phyloP scores from a whole-genome alignment of 768 basidiomycete species.

The Pisolithus albus region DNA sequence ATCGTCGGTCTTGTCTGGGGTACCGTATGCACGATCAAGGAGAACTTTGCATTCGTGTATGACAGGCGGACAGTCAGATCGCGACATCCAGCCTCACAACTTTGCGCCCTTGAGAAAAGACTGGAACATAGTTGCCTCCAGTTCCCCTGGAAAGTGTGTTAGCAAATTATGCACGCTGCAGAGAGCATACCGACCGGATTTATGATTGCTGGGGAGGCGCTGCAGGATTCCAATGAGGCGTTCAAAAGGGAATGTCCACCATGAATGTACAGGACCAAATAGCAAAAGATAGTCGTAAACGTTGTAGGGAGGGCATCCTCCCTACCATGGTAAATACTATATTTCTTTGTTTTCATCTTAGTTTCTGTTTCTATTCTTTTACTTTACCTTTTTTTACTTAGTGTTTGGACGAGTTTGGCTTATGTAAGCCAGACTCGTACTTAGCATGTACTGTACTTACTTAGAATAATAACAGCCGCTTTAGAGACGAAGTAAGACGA shows the following conservation, averaged over 20 bases:
- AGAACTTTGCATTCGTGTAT: constrained; percentile 4
- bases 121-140: constrained; percentile 5
- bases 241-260: constrained; percentile 37
- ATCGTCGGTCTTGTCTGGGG: background rate
- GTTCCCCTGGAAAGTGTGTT: constrained; percentile 8
- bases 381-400: too few relatives aligned
- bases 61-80: constrained; percentile 2
- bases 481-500: too few relatives aligned
- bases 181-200: constrained; percentile 12
- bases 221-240: constrained; percentile 32
- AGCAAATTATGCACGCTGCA: constrained; percentile 4
- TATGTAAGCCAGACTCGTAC: too few relatives aligned
- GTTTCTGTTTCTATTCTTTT: too few relatives aligned
- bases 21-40: background rate
- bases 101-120: constrained; percentile 11
- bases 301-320: too few relatives aligned
- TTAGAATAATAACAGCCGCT: too few relatives aligned
- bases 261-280: constrained; percentile 32
- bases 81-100: constrained; percentile 5
- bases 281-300: constrained; percentile 26
- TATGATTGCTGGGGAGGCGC: constrained; percentile 26
- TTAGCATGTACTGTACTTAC: too few relatives aligned
- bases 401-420: too few relatives aligned
- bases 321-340: too few relatives aligned
- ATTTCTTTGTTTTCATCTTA: too few relatives aligned